Base-by-base conservation (phyloP, 352 stramenopile genomes). In the Lagenidium giganteum region DNA sequence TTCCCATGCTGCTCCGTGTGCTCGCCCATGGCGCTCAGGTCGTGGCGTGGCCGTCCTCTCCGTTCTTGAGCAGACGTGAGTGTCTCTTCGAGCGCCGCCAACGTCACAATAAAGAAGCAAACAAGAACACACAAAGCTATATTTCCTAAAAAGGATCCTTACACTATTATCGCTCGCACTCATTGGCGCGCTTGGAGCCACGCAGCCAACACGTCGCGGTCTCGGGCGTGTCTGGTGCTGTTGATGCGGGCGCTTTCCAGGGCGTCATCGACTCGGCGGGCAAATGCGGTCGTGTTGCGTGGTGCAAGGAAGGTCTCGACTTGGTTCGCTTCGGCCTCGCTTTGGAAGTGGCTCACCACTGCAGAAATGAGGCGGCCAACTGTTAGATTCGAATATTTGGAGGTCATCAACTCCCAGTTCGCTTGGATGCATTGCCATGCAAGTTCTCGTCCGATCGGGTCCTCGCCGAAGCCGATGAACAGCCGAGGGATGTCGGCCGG, bases 371-470 rank as follows among this genome's bases (percentile, higher is more conserved):
- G 57, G 1, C 20, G 47, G 3, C 79, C 73, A 5, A 87, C 21
- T 38, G 61, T 70, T 48, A 76, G 67, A 3, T 64, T 53, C 22
- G 76, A 86, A 34, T 84, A 75, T 29, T 83, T 82, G 24, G 75
- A 66, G 5, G 38, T 44, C 46, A 92, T 34, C 7, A 54, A 32
- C 11, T 83, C 72, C 63, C 76, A 90, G 32, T 91, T 62, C 35
- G 67, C 67, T 39, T 82, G 61, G 18, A 90, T 33, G 42, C 70
- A 92, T 17, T 78, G 42, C 83, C 83, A 95, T 25, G 65, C 67
- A 26, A 87, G 50, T 26, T 78, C 56, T 2, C 40, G 54, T n/a
- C 76, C 82, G 17, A 57, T 32, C 13, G 58, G 58, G 25, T 84
- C 67, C 31, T 50, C 64, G 3, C 66, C 68, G 18, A 93, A 68